Percentiles rank a stretch among this genome's conserved stretches.
Evolutionary conservation across 169 alveolate species (phyloP).

Genomic region (Eimeria nieschulzi): DNA sequence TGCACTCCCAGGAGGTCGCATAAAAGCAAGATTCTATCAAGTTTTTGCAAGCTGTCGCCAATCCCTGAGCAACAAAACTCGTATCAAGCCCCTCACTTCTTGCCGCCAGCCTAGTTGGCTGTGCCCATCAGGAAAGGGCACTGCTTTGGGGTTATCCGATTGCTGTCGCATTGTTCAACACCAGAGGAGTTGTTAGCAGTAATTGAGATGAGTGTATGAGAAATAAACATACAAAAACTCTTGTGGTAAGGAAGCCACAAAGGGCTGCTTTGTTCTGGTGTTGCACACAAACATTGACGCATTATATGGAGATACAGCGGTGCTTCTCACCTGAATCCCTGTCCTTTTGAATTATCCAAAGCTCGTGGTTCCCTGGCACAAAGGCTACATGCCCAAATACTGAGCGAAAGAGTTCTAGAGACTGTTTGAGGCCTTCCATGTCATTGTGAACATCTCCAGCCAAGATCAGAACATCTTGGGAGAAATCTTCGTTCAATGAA

Average conservation of each 20-base stretch:
- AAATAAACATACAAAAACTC: too few species aligned
- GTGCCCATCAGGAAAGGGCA: too few species aligned
- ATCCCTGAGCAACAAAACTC: conserved; percentile 8
- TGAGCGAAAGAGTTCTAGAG: conserved; percentile 51
- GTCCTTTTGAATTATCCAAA: conserved; percentile 52
- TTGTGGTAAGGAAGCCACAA: too few species aligned
- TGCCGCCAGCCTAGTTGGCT: too few species aligned
- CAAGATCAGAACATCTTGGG: conserved; percentile 40
- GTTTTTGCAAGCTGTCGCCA: conserved; percentile 39
- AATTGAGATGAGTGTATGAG: too few species aligned
- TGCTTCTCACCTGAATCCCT: conserved; percentile 30
- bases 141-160: too few species aligned
- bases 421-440: conserved; percentile 47
- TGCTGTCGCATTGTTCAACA: too few species aligned
- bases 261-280: too few species aligned
- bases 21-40: conserved; percentile 51
- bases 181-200: too few species aligned
- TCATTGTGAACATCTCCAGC: conserved; percentile 66
- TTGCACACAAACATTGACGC: too few species aligned
- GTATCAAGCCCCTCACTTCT: too few species aligned
- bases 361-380: conserved; percentile 66
- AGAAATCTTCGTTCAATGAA: conserved; percentile 19
- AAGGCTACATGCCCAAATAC: conserved; percentile 63
- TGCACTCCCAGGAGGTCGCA: conserved; percentile 59
- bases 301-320: too few species aligned